Evolutionary conservation across 441 rosid genomes (phyloP), one percentile per base, ranked within the genome.

Genomic region (Lepidium campestre): DNA sequence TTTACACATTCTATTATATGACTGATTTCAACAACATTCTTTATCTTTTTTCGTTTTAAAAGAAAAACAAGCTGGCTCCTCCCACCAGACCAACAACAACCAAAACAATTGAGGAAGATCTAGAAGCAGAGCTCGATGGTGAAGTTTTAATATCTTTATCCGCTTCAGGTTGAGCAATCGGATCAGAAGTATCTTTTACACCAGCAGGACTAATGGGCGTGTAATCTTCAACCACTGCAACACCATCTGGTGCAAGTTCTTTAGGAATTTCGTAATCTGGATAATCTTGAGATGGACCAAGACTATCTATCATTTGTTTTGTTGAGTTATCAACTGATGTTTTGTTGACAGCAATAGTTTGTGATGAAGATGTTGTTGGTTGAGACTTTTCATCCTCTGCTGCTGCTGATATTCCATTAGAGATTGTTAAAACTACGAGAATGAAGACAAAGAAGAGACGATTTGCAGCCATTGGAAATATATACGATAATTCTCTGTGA

Each of bases 211-310:
- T 37, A 42, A 60, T 46, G 10, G 77, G 77, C 23, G 22, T 31
- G 59, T 67, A 73, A 67, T 73, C 77, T 0, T 14, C 73, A 6
- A 67, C 72, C 39, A 54, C 73, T 22, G 3, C 44, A 6, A 73
- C 37, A 55, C 77, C 73, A 15, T 45, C 68, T 2, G 77, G 77
- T 46, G 77, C 77, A 35, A 73, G 72, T 34, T 73, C 77, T 39
- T 27, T 13, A 1, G 77, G 77, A 27, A 73, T 73, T 9, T 73
- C 73, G 14, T 73, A 73, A 46, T 73, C 77, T 1, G 77, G 54
- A 22, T 67, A 73, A 60, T 73, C 77, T 67, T 73, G 77, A 54
- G 77, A 67, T 3, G 73, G 73, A 8, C 77, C 77, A 61, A 61
- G 77, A 32, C 69, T 67, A 36, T 73, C 65, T 54, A 73, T 60